A percentile compares a stretch with the other conserved stretches of the same genome.
Conservation (phyloP, 2,329 filamentous ascomycete genomes). For the Dactylellina parvicollis region DNA sequence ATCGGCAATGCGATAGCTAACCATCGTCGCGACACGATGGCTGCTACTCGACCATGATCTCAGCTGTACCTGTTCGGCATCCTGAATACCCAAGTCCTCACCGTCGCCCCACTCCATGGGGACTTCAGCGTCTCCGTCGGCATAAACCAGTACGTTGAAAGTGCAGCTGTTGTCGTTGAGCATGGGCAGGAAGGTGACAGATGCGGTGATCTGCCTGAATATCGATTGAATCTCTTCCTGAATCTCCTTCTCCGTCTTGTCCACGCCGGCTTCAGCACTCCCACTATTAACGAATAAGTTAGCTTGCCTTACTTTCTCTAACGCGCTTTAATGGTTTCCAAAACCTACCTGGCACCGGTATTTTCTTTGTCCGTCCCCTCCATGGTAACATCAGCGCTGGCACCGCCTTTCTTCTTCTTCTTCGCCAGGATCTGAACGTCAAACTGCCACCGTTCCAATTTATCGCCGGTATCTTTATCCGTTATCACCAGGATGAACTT, state of each 20-base stretch:
- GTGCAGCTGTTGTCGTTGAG: constrained; percentile 87
- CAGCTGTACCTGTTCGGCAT: constrained; percentile 90
- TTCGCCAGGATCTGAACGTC: constrained; percentile 70
- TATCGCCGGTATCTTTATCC: constrained; percentile 94
- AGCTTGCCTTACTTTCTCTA: constrained; percentile 1
- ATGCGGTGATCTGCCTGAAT: constrained; percentile 97
- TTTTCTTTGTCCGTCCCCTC: constrained; percentile 75
- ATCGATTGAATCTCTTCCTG: constrained; percentile 95
- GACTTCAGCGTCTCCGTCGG: constrained; percentile 87
- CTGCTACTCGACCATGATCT: constrained; percentile 95
- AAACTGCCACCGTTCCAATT: constrained; percentile 98
- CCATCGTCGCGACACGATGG: constrained; percentile 91
- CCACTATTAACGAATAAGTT: constrained; percentile 47
- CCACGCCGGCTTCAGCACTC: constrained; percentile 61
- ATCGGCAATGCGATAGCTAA: constrained; percentile 80
- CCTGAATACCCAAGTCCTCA: constrained; percentile 89
- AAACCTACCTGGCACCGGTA: constrained; percentile 66
- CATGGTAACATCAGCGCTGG: constrained; percentile 53
- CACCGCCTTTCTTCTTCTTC: constrained; percentile 43
- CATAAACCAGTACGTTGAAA: constrained; percentile 98
- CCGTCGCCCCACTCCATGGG: constrained; percentile 99
- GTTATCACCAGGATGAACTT: constrained; percentile 97
- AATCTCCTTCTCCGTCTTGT: constrained; percentile 93
- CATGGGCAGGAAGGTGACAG: constrained; percentile 94
- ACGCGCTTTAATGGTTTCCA: not conserved